phyloP scores from a whole-genome alignment of 768 basidiomycete genomes.

The Boletellus ananiceps region DNA sequence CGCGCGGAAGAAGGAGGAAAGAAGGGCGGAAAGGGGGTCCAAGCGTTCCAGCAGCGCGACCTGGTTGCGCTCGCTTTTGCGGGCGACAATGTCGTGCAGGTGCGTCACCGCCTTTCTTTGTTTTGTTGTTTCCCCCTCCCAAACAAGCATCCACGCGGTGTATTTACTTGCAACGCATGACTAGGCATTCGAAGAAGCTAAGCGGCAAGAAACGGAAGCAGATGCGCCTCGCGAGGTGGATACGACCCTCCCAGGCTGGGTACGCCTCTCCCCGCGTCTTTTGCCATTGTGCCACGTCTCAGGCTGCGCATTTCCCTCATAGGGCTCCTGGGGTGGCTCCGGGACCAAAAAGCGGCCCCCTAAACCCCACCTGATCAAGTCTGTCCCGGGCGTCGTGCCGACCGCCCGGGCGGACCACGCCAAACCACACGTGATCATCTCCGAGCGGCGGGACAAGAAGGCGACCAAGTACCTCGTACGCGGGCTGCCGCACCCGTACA shows the following conservation, averaged over 20 bases:
- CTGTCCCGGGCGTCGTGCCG: slow-evolving; percentile 77
- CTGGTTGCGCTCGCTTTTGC: slow-evolving; percentile 94
- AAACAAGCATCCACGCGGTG: not conserved
- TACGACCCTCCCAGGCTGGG: slow-evolving; percentile 93
- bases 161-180: not conserved
- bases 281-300: not conserved
- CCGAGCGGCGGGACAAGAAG: slow-evolving; percentile 93
- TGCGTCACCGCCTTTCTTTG: slow-evolving; percentile 31
- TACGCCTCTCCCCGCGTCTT: slow-evolving; percentile 35
- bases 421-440: slow-evolving; percentile 89
- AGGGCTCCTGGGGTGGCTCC: slow-evolving; percentile 92
- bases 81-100: slow-evolving; percentile 92
- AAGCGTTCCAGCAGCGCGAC: slow-evolving; percentile 86
- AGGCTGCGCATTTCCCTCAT: not conserved
- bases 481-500: slow-evolving; percentile 93
- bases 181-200: slow-evolving; percentile 83
- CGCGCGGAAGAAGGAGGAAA: slow-evolving; percentile 37
- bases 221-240: slow-evolving; percentile 89
- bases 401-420: slow-evolving; percentile 75
- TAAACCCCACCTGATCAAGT: slow-evolving; percentile 73
- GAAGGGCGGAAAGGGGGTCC: slow-evolving; percentile 40
- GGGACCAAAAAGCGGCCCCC: slow-evolving; percentile 59
- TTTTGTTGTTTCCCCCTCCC: too few relatives aligned
- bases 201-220: slow-evolving; percentile 73
- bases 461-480: slow-evolving; percentile 84